Conservation (phyloP, 768 basidiomycete species). For the Lactarius pseudohatsudake region DNA sequence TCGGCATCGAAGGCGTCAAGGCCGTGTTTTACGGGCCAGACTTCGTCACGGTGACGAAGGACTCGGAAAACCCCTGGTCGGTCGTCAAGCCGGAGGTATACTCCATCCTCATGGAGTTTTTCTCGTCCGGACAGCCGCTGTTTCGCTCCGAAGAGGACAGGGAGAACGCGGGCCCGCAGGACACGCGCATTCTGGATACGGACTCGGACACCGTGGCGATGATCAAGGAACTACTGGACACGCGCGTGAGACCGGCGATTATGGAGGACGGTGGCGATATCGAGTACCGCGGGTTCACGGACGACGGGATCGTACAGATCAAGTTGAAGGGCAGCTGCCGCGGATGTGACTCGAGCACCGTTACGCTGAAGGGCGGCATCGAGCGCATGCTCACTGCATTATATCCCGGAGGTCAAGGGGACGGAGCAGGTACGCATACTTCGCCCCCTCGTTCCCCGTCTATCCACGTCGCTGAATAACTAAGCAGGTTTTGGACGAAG, state of each 20-base stretch:
- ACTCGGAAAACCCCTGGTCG: constrained; percentile 80
- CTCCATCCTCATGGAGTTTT: constrained; percentile 94
- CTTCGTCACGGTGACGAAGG: constrained; percentile 95
- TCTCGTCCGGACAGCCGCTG: constrained; percentile 84
- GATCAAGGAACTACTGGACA: constrained; percentile 97
- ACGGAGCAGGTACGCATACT: constrained; percentile 73
- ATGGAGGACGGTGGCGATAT: constrained; percentile 99
- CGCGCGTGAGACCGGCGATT: constrained; percentile 91
- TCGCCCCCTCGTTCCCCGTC: neutral
- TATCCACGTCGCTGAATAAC: neutral
- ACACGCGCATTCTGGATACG: constrained; percentile 89
- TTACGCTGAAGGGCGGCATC: constrained; percentile 95
- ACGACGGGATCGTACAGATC: constrained; percentile 79
- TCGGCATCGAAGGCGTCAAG: constrained; percentile 91
- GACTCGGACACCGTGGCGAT: constrained; percentile 97
- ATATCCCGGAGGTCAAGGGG: constrained; percentile 93
- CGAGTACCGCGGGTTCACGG: constrained; percentile 89
- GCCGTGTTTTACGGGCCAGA: constrained; percentile 95
- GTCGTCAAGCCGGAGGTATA: constrained; percentile 97
- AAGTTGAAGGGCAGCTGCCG: constrained; percentile 97
- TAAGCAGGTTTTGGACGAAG: constrained; percentile 78
- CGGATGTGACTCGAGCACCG: constrained; percentile 91
- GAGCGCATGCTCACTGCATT: constrained; percentile 99
- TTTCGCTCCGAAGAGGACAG: constrained; percentile 82
- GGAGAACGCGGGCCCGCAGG: constrained; percentile 84